Base-by-base conservation (phyloP, 371 early-diverging fungal species). In the Rhizopus delemar region DNA sequence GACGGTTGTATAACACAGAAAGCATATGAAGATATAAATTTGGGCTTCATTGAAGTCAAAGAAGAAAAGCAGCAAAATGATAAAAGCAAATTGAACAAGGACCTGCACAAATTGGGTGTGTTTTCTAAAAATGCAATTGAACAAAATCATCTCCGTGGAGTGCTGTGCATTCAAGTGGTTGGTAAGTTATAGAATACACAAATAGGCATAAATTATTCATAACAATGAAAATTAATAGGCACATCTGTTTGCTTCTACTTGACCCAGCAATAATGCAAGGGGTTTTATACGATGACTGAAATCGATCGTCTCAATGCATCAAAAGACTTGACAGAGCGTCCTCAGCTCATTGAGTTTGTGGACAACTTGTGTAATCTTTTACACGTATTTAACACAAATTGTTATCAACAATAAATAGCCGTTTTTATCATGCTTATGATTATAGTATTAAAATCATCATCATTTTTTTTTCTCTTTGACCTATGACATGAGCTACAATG, bases 381-480 rank as follows among this genome's bases (percentile, higher is more conserved):
- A 46, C 41, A 41, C 33, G 33, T 41, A n/a, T 54, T 54, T 41
- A 54, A 54, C 41, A 54, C 48, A 56, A 56, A 36, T 46, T 56
- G 46, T 46, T 46, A 46, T 46, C 56, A 56, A 56, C 48, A 46
- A 46, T 56, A 56, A 56, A 36, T 56, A 56, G 56, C 48, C 46
- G 46, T 56, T 46, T 55, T 33, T 56, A 46, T 46, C 16, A 35
- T 56, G 38, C 36, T 35, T 56, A 56, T 55, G 55, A 11, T 53
- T 39, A 53, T 50, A 36, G 36, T 9, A 36, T 36, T 36, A 36
- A 36, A 36, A 36, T 36, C 9, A 36, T 36, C 36, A 36, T 36
- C 9, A 9, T 36, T 36, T 36, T 36, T 36, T 93, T 91, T 71
- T n/a, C n/a, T n/a, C n/a, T n/a, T n/a, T n/a, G 36, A 36, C 36